Evolutionary conservation across 805 yeast species (phyloP).

Genomic region (Pichia manshurica): DNA sequence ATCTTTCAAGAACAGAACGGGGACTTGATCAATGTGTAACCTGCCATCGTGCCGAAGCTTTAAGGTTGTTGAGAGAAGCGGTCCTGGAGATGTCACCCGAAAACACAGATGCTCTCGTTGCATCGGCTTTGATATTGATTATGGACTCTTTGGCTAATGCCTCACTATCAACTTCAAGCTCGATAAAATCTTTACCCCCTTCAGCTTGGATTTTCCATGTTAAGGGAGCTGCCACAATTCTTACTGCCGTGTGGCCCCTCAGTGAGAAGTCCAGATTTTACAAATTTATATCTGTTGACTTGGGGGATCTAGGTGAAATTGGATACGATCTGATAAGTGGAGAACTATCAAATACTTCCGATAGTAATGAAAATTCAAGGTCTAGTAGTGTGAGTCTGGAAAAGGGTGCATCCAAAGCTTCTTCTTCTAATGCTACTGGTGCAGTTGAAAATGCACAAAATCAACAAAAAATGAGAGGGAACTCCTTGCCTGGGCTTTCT

Average conservation of each 20-base stretch:
- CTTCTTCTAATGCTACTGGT: neutral
- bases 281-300: conserved; percentile 74
- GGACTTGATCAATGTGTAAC: conserved; percentile 80
- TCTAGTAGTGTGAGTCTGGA: conserved; percentile 8
- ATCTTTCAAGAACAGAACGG: conserved; percentile 68
- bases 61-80: conserved; percentile 74
- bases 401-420: conserved; percentile 1
- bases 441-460: too few species aligned
- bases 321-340: conserved; percentile 34
- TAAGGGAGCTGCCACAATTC: conserved; percentile 92
- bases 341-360: conserved; percentile 26
- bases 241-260: conserved; percentile 94
- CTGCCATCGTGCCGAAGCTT: conserved; percentile 81
- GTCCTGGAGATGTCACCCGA: conserved; percentile 77
- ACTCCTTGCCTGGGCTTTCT: conserved; percentile 26
- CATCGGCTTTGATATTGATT: conserved; percentile 80
- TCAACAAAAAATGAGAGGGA: neutral
- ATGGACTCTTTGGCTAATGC: conserved; percentile 96
- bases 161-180: conserved; percentile 45
- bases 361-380: conserved; percentile 16
- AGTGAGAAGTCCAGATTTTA: conserved; percentile 62
- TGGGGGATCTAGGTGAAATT: conserved; percentile 82
- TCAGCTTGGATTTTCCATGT: conserved; percentile 97
- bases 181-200: conserved; percentile 70
- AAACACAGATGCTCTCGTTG: conserved; percentile 89